Evolutionary conservation across 2,329 filamentous ascomycete species (phyloP).

Genomic region (Neonectria punicea): DNA sequence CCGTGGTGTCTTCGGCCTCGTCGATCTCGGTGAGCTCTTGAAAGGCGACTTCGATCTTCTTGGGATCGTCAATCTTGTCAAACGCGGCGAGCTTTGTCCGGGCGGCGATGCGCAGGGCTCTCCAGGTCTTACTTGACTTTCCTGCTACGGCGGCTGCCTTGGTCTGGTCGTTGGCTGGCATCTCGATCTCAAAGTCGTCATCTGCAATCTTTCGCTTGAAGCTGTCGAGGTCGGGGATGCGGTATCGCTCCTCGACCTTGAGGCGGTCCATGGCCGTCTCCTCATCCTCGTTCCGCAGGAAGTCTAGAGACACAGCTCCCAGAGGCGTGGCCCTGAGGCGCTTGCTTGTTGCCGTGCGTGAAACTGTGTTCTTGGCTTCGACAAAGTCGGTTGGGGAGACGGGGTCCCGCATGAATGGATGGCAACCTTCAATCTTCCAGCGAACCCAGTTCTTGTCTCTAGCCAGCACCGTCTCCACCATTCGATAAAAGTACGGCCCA

Average conservation of each 20-base stretch:
- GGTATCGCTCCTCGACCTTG: constrained; percentile 72
- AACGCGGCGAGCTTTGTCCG: constrained; percentile 79
- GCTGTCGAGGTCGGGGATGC: constrained; percentile 74
- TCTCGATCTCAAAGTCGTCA: constrained; percentile 87
- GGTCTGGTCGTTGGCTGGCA: constrained; percentile 73
- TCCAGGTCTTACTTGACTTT: constrained; percentile 91
- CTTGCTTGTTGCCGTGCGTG: constrained; percentile 75
- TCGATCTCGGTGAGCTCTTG: constrained; percentile 57
- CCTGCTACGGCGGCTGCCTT: constrained; percentile 69
- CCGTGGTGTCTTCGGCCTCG: constrained; percentile 48
- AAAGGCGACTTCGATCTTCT: constrained; percentile 72
- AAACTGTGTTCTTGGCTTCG: constrained; percentile 73
- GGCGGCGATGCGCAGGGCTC: constrained; percentile 83
- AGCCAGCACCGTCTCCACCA: constrained; percentile 95
- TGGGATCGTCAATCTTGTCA: constrained; percentile 87
- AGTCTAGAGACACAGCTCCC: constrained; percentile 80
- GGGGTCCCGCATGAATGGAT: constrained; percentile 81
- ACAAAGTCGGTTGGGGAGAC: constrained; percentile 76
- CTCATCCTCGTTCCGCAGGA: constrained; percentile 75
- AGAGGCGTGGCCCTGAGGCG: constrained; percentile 75
- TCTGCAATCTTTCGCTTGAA: constrained; percentile 80
- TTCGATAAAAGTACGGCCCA: constrained; percentile 93
- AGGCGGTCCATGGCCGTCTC: constrained; percentile 73
- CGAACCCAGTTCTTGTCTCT: constrained; percentile 99
- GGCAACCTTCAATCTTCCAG: constrained; percentile 97